Base-by-base conservation (phyloP, 164 flowering plant genomes). In the Annona squamosa region DNA sequence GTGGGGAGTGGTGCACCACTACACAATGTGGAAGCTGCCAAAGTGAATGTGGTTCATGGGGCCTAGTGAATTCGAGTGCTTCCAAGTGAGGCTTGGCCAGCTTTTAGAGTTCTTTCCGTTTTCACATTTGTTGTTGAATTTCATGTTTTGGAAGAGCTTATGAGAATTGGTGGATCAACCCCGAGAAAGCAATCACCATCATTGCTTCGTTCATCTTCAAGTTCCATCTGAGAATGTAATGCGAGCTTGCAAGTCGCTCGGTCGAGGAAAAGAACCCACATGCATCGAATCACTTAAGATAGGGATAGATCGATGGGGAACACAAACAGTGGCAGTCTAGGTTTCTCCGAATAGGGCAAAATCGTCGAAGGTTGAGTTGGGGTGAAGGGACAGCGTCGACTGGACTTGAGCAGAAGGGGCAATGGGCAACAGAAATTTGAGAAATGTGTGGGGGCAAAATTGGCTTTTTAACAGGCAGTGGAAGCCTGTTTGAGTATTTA, bases 231-330 rank as follows among this genome's bases (percentile, higher is more conserved):
- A 78, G 41, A 1, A 84, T 43, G 41, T 78, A 81, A 61, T 81
- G 82, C 46, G 72, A 67, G 7, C 72, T 71, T 2, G 85, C 73
- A 4, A 85, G 81, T 56, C 75, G 18, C 4, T 92, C 94, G 17
- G 97, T 90, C 3, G 96, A 82, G 9, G 93, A 75, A 17, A 97
- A 87, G 81, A 91, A 93, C 4, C 98, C 98, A 89, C 89, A 63
- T 81, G 91, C 97, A 91, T 89, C 57, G 46, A 67, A 1, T 85
- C 83, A 13, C 68, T 1, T n/a, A 89, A 74, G 83, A 26, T 5
- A 81, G 74, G 0, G 94, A 86, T 3, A 93, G 82, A 80, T 92
- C 88, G 5, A 85, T 77, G 1, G 68, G 62, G 9, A 71, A 79
- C 2, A 91, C 76, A 67, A 87, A 66, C 3, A 86, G 67, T 2